Base-by-base conservation (phyloP, 345 rosid species). In the Sapria himalayana region DNA sequence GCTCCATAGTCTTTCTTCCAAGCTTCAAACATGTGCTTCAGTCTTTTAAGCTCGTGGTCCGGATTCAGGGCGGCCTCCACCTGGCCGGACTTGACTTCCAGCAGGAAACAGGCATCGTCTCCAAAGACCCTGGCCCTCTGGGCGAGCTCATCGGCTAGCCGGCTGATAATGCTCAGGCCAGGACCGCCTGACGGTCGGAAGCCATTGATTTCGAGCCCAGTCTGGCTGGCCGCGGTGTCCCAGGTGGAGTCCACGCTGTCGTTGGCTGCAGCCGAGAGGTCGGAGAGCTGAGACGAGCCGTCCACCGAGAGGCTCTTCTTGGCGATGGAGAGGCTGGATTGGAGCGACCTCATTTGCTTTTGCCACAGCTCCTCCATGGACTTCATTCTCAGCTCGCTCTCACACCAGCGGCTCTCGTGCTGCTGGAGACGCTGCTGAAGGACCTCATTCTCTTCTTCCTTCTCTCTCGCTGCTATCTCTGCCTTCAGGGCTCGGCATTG, bases 301-400 rank as follows among this genome's bases (percentile, higher is more conserved):
- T 89, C 93, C 7, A 74, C 57, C 6, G 92, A 82, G 19, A 89
- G 71, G 68, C 98, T 82, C 72, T 72, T 82, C 74, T 84, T 89
- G 44, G 95, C 98, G 39, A 89, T 89, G 20, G 98, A 89, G 24
- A 89, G 86, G 37, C 95, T 82, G 15, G 95, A 89, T 37, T 89
- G 95, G 32, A 89, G 63, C 1, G 98, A 89, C 51, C 95, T 56
- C 98, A 82, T 89, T 68, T 89, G 95, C 55, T 89, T 89, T 52
- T 89, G 98, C 95, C 98, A 82, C 49, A 82, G 76, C 56, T 89
- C 95, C 57, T 84, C 98, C 98, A 89, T 89, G 44, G 98, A 89
- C 57, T 82, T 89, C 98, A 89, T 82, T 61, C 84, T 89, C 32
- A 70, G 54, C 63, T 89, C 95, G 23, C 82, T 82, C 42, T 89